Evolutionary conservation across 306 rosid genomes (phyloP).

Genomic region (Heteromeles arbutifolia): DNA sequence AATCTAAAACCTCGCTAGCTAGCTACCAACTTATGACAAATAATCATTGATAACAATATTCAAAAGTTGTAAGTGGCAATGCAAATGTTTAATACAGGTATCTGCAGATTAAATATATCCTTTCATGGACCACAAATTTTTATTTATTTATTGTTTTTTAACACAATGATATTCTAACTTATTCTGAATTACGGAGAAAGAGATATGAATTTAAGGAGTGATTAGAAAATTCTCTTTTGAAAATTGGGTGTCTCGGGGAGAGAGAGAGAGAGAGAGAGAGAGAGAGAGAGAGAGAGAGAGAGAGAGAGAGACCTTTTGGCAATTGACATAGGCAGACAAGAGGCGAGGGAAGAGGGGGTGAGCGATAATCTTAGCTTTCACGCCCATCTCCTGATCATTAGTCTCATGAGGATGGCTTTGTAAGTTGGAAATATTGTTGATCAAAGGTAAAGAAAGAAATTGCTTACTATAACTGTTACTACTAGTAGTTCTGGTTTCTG

Average conservation of each 20-base stretch:
- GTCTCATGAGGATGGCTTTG: not conserved
- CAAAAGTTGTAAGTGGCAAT: not conserved
- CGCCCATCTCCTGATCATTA: not conserved
- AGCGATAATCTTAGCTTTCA: conserved; percentile 31
- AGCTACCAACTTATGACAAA: not conserved
- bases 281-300: too few species aligned
- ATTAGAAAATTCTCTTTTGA: not conserved
- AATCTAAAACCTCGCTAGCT: not conserved
- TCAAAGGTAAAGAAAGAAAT: conserved; percentile 35
- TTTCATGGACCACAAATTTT: not conserved
- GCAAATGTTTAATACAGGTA: not conserved
- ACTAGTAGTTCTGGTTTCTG: conserved; percentile 3
- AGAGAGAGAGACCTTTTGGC: conserved; percentile 22
- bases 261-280: too few species aligned
- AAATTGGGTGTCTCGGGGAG: not conserved
- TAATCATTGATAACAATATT: not conserved
- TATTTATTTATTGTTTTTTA: not conserved
- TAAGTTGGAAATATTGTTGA: not conserved
- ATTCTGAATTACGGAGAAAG: too few species aligned
- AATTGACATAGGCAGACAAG: conserved; percentile 20
- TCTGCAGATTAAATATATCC: not conserved
- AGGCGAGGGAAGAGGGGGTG: conserved; percentile 41
- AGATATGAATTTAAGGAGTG: too few species aligned
- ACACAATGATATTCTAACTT: too few species aligned
- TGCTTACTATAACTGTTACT: conserved; percentile 8